phyloP scores from a whole-genome alignment of 805 yeast genomes.

The Sungouiella thailandica region DNA sequence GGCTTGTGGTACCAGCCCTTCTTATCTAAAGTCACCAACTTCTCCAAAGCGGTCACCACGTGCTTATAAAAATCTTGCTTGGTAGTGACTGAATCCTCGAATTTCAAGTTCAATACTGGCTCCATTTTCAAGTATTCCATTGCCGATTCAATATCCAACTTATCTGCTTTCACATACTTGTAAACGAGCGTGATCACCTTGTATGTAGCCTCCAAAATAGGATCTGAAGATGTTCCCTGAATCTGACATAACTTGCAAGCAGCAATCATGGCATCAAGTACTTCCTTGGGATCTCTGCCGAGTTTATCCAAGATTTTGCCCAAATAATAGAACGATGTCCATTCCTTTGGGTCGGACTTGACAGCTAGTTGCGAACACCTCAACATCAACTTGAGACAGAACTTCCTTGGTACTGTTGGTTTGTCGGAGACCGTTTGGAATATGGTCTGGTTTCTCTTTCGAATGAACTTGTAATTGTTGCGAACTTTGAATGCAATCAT shows the following conservation, averaged over 20 bases:
- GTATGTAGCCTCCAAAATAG: slow-evolving; percentile 76
- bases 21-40: slow-evolving; percentile 56
- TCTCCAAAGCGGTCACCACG: slow-evolving; percentile 43
- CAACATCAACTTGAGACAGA: slow-evolving; percentile 36
- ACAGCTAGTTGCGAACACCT: slow-evolving; percentile 46
- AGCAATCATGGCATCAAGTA: slow-evolving; percentile 38
- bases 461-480: slow-evolving; percentile 30
- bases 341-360: slow-evolving; percentile 41
- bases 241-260: slow-evolving; percentile 41
- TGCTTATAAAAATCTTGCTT: slow-evolving; percentile 30
- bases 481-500: slow-evolving; percentile 50
- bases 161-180: slow-evolving; percentile 45
- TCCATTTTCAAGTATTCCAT: slow-evolving; percentile 36
- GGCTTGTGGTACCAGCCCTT: slow-evolving; percentile 93
- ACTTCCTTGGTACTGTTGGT: slow-evolving; percentile 16
- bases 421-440: slow-evolving; percentile 21
- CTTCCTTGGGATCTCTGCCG: slow-evolving; percentile 21
- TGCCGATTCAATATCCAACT: slow-evolving; percentile 35
- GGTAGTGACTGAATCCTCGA: slow-evolving; percentile 8
- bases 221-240: slow-evolving; percentile 42
- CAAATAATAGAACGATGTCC: slow-evolving; percentile 57
- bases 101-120: slow-evolving; percentile 9
- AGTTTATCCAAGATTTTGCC: slow-evolving; percentile 58
- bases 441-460: slow-evolving; percentile 18
- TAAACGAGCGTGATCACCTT: slow-evolving; percentile 50